Evolutionary conservation across 257 asterid species (phyloP).

Genomic region (Marsdenia floribunda): DNA sequence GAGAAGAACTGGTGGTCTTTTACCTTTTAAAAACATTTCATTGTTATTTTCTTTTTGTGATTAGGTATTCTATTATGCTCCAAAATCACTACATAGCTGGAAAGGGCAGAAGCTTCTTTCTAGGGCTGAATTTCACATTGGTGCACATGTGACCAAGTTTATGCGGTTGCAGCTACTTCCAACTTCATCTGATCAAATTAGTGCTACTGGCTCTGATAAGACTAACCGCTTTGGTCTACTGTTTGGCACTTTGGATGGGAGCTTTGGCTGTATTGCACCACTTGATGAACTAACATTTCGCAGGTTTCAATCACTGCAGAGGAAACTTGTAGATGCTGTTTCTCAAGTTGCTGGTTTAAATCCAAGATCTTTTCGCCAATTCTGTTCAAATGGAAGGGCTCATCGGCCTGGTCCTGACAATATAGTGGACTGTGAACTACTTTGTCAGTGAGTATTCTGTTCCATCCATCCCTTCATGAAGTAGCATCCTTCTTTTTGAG

Average conservation of each 20-base stretch:
- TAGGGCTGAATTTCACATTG: constrained; percentile 95
- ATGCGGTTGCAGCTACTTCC: constrained; percentile 88
- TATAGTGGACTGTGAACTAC: constrained; percentile 91
- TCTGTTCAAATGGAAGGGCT: constrained; percentile 85
- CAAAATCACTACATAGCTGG: constrained; percentile 93
- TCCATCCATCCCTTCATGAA: neutral
- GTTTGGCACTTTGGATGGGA: constrained; percentile 89
- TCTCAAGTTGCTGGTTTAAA: constrained; percentile 88
- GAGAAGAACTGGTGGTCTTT: neutral
- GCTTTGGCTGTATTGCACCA: constrained; percentile 95
- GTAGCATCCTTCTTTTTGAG: neutral
- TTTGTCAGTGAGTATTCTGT: constrained; percentile 57
- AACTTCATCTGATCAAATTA: constrained; percentile 53
- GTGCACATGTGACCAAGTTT: constrained; percentile 86
- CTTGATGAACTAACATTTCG: constrained; percentile 94
- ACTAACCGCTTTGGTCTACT: constrained; percentile 86
- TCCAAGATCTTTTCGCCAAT: constrained; percentile 84
- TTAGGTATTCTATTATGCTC: constrained; percentile 90
- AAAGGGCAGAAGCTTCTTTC: constrained; percentile 94
- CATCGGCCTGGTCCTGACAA: constrained; percentile 98
- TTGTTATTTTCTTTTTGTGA: constrained; percentile 17
- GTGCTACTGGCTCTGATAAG: constrained; percentile 68
- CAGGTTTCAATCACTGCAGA: constrained; percentile 92
- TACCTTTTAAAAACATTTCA: neutral
- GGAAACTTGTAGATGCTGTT: constrained; percentile 83